These are phyloP conservation scores for Phytomonas francai DNA, from an alignment of 208 protist genomes.

Conservation along the genomic window DNA sequence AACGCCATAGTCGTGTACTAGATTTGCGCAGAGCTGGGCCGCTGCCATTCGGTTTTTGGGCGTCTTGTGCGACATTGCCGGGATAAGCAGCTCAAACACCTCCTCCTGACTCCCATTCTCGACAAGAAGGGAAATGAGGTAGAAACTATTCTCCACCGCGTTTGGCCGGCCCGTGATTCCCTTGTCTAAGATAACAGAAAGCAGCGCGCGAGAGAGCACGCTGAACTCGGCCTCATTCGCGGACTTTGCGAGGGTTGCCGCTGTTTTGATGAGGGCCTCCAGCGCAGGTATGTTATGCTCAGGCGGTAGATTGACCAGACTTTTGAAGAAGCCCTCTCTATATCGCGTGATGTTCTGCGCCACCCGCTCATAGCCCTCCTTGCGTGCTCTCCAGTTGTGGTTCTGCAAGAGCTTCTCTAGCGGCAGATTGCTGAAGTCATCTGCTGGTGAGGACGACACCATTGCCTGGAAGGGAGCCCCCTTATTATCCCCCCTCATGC, in stretches of 20 bases:
- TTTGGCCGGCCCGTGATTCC: conserved; percentile 75
- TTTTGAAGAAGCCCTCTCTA: conserved; percentile 30
- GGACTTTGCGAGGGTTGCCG: conserved; percentile 23
- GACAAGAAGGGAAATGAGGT: conserved; percentile 42
- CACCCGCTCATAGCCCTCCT: conserved; percentile 51
- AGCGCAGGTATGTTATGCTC: conserved; percentile 62
- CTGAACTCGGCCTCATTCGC: conserved; percentile 22
- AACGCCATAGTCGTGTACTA: conserved; percentile 66
- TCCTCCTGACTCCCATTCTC: conserved; percentile 28
- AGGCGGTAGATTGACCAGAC: conserved; percentile 18
- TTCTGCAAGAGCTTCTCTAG: conserved; percentile 43
- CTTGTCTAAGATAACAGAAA: conserved; percentile 51
- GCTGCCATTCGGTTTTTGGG: conserved; percentile 55
- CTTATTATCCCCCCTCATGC: conserved; percentile 13
- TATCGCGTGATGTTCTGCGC: conserved; percentile 19
- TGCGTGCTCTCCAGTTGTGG: conserved; percentile 74
- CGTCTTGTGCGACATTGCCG: conserved; percentile 43
- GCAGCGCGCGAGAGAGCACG: conserved; percentile 24
- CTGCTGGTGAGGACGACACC: conserved; percentile 8
- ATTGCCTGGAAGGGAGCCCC: too few species aligned
- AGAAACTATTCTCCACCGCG: conserved; percentile 32
- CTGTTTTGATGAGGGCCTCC: conserved; percentile 55
- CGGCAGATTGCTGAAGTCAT: conserved; percentile 45
- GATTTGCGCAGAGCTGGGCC: conserved; percentile 33
- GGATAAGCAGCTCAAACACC: conserved; percentile 45